Evolutionary conservation across 192 early-diverging fungal genomes (phyloP).

Genomic region (Podila clonocystis): DNA sequence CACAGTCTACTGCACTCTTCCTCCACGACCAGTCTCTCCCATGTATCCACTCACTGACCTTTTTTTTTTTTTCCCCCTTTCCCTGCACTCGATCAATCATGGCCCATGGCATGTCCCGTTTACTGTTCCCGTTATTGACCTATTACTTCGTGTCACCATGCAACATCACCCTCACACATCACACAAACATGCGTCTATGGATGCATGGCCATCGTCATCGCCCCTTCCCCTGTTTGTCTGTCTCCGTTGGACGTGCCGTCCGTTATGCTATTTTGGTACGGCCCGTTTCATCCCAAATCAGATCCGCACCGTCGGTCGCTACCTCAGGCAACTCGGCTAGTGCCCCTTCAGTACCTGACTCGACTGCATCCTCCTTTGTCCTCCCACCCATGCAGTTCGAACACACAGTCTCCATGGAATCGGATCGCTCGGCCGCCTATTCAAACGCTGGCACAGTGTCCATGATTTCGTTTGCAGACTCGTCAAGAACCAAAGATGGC

Average conservation of each 20-base stretch:
- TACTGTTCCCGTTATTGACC: neutral
- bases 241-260: too few species aligned
- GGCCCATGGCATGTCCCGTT: conserved; percentile 1
- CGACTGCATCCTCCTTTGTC: conserved; percentile 13
- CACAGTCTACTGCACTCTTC: neutral
- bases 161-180: neutral
- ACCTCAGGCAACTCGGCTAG: neutral
- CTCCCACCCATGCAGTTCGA: conserved; percentile 13
- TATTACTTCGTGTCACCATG: conserved; percentile 10
- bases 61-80: neutral
- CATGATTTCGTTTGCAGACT: neutral
- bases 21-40: neutral
- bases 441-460: neutral
- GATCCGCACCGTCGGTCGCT: too few species aligned
- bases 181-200: neutral
- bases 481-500: neutral
- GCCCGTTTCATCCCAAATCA: too few species aligned
- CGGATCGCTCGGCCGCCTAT: neutral
- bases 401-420: neutral
- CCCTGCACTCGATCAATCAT: neutral
- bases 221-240: neutral
- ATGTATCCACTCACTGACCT: neutral
- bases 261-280: too few species aligned
- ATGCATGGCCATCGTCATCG: neutral
- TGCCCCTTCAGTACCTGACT: conserved; percentile 2